Evolutionary conservation across 345 rosid species (phyloP).

Genomic region (Chamaenerion angustifolium): DNA sequence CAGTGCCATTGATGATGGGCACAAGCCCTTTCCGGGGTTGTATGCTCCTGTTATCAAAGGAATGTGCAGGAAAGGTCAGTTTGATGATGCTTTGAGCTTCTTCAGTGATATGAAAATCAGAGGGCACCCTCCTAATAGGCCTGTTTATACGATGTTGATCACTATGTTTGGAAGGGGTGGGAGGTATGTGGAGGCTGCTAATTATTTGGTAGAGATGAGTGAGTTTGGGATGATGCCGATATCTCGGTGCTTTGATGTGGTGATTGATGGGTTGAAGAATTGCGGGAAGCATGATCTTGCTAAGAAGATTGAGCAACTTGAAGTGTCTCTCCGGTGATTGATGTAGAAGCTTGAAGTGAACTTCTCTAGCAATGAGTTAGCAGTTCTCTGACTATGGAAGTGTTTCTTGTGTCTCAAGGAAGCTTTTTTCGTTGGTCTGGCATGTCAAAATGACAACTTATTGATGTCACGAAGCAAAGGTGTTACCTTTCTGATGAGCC

Average conservation of each 20-base stretch:
- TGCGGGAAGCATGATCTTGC: constrained; percentile 84
- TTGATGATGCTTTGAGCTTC: constrained; percentile 78
- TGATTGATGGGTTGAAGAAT: constrained; percentile 77
- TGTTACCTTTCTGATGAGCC: too few species aligned
- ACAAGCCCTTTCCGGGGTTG: constrained; percentile 77
- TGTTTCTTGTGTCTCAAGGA: too few species aligned
- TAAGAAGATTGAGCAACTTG: neutral
- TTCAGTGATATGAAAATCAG: constrained; percentile 78
- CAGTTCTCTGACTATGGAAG: too few species aligned
- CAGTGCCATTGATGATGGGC: constrained; percentile 67
- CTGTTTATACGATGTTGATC: constrained; percentile 82
- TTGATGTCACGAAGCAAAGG: too few species aligned
- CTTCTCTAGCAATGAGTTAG: too few species aligned
- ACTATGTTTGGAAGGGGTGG: constrained; percentile 91
- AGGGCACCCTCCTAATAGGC: constrained; percentile 82
- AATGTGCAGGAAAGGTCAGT: constrained; percentile 61
- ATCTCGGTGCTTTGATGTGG: constrained; percentile 82
- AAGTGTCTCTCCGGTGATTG: too few species aligned
- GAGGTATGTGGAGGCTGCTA: constrained; percentile 64
- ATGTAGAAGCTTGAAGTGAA: too few species aligned
- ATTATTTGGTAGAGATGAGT: constrained; percentile 79
- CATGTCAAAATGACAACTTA: too few species aligned
- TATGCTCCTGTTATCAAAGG: constrained; percentile 82
- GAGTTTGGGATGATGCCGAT: constrained; percentile 76
- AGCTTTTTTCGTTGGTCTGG: too few species aligned